These are phyloP conservation scores for Phytophthora cryptogea DNA, from an alignment of 352 stramenopile genomes.

Conservation along the genomic window DNA sequence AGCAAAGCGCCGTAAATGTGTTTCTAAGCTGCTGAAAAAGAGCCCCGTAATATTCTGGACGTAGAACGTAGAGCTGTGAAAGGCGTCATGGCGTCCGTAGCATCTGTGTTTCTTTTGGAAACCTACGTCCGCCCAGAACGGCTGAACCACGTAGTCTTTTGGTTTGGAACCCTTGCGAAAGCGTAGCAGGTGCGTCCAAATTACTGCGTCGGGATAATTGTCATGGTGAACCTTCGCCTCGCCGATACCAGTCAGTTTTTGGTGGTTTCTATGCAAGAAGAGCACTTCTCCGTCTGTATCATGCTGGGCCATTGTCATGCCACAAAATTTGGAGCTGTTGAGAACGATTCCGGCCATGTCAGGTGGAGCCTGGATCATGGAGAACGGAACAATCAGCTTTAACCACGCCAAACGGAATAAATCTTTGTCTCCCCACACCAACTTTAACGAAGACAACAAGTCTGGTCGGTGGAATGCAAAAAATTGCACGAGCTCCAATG, in stretches of 20 bases:
- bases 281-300: conserved; percentile 46
- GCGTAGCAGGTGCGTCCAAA: conserved; percentile 42
- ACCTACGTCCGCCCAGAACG: not conserved
- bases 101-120: conserved; percentile 20
- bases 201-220: conserved; percentile 13
- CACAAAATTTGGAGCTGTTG: conserved; percentile 44
- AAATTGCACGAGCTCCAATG: conserved; percentile 54
- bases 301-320: conserved; percentile 72
- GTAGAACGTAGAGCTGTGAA: conserved; percentile 30
- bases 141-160: conserved; percentile 4
- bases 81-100: conserved; percentile 38
- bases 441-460: conserved; percentile 49
- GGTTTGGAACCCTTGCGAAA: conserved; percentile 19
- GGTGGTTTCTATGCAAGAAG: conserved; percentile 70
- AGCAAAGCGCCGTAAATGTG: conserved; percentile 24
- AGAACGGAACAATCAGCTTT: conserved; percentile 55
- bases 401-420: conserved; percentile 75
- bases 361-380: conserved; percentile 52
- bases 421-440: conserved; percentile 74
- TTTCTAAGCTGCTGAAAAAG: conserved; percentile 32
- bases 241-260: conserved; percentile 43
- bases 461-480: conserved; percentile 57
- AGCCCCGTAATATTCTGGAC: conserved; percentile 20
- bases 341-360: conserved; percentile 37
- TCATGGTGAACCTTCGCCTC: conserved; percentile 21